Percentiles rank a stretch among this genome's conserved stretches.
Evolutionary conservation across 1,139 yeast genomes (phyloP).

Genomic region (Diutina catenulata): DNA sequence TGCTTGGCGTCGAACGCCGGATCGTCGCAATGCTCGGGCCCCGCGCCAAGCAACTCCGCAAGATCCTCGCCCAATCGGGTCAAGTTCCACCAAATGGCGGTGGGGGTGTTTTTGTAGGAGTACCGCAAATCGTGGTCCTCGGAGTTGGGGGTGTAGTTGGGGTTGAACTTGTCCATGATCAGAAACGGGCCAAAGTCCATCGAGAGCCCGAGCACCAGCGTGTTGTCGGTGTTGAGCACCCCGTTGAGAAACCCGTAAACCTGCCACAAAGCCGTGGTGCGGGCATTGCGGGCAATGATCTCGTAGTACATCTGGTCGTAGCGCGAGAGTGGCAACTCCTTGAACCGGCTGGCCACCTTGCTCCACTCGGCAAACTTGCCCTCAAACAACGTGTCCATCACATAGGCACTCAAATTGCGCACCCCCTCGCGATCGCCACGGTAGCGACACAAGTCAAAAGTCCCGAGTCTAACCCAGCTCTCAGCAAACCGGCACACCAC

Average conservation of each 20-base stretch:
- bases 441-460: constrained; percentile 76
- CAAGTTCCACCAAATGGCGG: constrained; percentile 89
- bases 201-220: constrained; percentile 74
- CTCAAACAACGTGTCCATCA: constrained; percentile 53
- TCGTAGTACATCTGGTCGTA: constrained; percentile 68
- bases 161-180: constrained; percentile 75
- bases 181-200: constrained; percentile 95
- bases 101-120: constrained; percentile 71
- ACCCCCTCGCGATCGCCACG: constrained; percentile 60
- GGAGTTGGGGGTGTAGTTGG: constrained; percentile 77
- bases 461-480: constrained; percentile 79
- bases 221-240: constrained; percentile 88
- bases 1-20: not conserved
- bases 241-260: constrained; percentile 89
- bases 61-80: constrained; percentile 76
- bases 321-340: constrained; percentile 26
- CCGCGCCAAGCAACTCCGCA: constrained; percentile 73
- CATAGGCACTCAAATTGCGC: constrained; percentile 55
- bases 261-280: constrained; percentile 78
- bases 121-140: constrained; percentile 70
- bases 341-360: constrained; percentile 6
- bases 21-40: constrained; percentile 30
- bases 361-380: constrained; percentile 25
- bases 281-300: constrained; percentile 60
- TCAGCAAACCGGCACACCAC: constrained; percentile 76